Evolutionary conservation across 306 rosid genomes (phyloP), one percentile per base, ranked within the genome.

Genomic region (Macrotyloma uniflorum): DNA sequence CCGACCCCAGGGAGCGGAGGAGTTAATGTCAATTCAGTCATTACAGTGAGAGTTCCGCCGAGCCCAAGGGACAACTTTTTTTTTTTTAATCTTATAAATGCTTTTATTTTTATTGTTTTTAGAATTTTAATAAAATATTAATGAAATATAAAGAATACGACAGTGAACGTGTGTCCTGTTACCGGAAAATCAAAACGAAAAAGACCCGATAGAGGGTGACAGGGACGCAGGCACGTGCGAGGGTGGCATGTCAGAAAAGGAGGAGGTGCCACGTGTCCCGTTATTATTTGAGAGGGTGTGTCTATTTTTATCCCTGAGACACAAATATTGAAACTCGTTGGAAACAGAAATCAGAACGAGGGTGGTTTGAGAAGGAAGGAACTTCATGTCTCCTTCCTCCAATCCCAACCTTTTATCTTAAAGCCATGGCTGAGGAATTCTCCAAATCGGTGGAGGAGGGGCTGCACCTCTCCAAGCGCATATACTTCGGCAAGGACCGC

Each of bases 391-490:
- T 6, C 69, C 69, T 42, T 62, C 36, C 64, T 59, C 64, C 9
- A 7, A 11, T 24, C 5, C 18, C 5, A 1, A 42, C 10, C 24
- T 62, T 32, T 6, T 10, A 3, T 28, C 23, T 8, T 13, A 2
- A 10, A 38, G 43, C 49, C 13, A 90, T 88, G 97, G 93, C 91
- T 1, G 93, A 86, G 79, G 93, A 86, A 9, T 90, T 92, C 35
- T 82, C 79, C 15, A 84, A 50, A 42, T 88, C 92, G 16, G 96
- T 93, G 8, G 96, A 89, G 23, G 93, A 90, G 64, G 97, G 97
- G 1, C 84, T 93, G 35, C 79, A 43, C 72, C 91, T 90, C 3
- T 75, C 96, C 1, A 90, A 87, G 76, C 79, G 97, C 6, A 59
- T 93, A 3, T 93, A 90, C 85, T 87, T 80, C 73, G 96, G 97